These are phyloP conservation scores for Pluteus cervinus DNA, from an alignment of 768 basidiomycete genomes.

Conservation along the genomic window DNA sequence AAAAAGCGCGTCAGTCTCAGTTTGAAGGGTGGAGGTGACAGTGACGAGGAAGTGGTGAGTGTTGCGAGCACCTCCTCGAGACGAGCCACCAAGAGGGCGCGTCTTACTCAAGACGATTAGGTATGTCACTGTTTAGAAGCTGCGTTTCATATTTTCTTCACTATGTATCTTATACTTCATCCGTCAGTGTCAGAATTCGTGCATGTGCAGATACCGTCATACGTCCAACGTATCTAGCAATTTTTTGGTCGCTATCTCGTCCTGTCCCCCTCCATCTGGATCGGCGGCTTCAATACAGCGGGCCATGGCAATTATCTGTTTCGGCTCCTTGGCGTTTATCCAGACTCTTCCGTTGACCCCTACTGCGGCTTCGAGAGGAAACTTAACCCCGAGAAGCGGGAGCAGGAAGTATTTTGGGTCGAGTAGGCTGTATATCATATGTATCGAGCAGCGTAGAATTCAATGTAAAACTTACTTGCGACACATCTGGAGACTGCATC, in stretches of 20 bases:
- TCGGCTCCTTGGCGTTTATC: constrained; percentile 70
- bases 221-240: constrained; percentile 44
- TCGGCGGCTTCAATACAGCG: constrained; percentile 82
- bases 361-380: constrained; percentile 84
- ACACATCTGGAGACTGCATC: constrained; percentile 80
- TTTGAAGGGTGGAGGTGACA: constrained; percentile 62
- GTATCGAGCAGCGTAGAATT: constrained; percentile 4
- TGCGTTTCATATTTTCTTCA: too few relatives aligned
- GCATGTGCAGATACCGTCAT: constrained; percentile 14
- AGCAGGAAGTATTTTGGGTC: constrained; percentile 80
- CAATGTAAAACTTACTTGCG: constrained; percentile 57
- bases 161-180: too few relatives aligned
- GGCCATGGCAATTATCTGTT: constrained; percentile 67
- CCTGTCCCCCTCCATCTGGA: constrained; percentile 62
- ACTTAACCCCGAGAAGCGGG: constrained; percentile 69
- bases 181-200: too few relatives aligned
- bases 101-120: constrained; percentile 61
- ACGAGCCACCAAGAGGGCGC: constrained; percentile 63
- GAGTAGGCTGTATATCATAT: constrained; percentile 49
- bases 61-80: constrained; percentile 42
- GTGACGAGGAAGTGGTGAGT: constrained; percentile 63
- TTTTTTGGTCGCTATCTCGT: constrained; percentile 42
- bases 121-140: constrained; percentile 4
- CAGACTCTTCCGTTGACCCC: constrained; percentile 93
- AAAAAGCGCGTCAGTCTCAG: constrained; percentile 65